These are phyloP conservation scores for Paxillus ammoniavirescens DNA, from an alignment of 768 basidiomycete genomes.

Conservation along the genomic window DNA sequence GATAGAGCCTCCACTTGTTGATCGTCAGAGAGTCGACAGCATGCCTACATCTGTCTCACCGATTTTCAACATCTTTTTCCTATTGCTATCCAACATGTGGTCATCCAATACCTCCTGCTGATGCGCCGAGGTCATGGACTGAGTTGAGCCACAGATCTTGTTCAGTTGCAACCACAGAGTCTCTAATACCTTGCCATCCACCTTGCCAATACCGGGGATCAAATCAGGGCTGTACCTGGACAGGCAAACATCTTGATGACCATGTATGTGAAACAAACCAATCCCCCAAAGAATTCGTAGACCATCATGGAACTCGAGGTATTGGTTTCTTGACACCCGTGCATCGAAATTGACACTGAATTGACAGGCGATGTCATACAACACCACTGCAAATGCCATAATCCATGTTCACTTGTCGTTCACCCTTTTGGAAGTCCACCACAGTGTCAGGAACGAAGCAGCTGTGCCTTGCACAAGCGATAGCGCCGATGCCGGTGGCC, in stretches of 20 bases:
- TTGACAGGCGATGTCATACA: conserved; percentile 16
- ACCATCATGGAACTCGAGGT: not conserved
- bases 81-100: conserved; percentile 33
- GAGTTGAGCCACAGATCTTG: conserved; percentile 7
- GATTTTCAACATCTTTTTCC: conserved; percentile 28
- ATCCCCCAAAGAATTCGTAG: conserved; percentile 3
- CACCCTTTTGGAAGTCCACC: conserved; percentile 26
- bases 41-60: conserved; percentile 2
- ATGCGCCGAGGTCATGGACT: not conserved
- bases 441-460: conserved; percentile 15
- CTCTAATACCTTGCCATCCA: conserved; percentile 33
- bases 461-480: not conserved
- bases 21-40: too few relatives aligned
- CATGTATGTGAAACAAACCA: conserved; percentile 26
- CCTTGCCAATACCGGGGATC: conserved; percentile 22
- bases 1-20: not conserved
- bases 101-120: conserved; percentile 27
- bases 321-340: not conserved
- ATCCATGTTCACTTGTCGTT: conserved; percentile 28
- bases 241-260: conserved; percentile 23
- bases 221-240: conserved; percentile 21
- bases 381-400: conserved; percentile 18
- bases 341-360: conserved; percentile 1
- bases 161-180: conserved; percentile 31
- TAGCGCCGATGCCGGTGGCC: not conserved